phyloP scores from a whole-genome alignment of 2,329 filamentous ascomycete species.

The Ophiostoma fasciatum region DNA sequence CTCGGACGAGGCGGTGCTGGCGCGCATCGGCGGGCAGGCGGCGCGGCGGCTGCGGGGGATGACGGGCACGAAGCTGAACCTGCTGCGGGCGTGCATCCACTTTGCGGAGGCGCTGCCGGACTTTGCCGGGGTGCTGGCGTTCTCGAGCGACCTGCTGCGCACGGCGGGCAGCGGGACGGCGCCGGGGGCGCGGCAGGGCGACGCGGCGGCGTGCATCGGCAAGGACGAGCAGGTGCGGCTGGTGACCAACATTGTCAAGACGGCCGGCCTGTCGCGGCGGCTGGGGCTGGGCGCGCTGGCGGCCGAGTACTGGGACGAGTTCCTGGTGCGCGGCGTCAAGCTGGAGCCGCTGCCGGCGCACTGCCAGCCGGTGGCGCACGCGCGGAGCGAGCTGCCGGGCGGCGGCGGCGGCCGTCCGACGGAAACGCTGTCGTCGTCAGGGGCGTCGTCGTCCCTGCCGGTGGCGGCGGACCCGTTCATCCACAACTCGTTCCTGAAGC shows the following conservation, averaged over 20 bases:
- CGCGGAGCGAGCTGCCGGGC: constrained; percentile 37
- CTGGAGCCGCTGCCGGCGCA: constrained; percentile 47
- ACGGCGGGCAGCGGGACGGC: constrained; percentile 70
- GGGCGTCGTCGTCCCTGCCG: constrained; percentile 31
- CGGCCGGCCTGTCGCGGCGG: constrained; percentile 59
- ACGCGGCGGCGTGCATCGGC: constrained; percentile 54
- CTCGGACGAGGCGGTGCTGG: constrained; percentile 36
- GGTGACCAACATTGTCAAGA: constrained; percentile 75
- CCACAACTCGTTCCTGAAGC: constrained; percentile 82
- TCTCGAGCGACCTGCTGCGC: constrained; percentile 70
- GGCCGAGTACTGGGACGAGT: constrained; percentile 95
- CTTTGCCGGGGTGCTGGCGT: constrained; percentile 76
- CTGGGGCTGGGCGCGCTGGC: constrained; percentile 55
- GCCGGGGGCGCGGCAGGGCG: constrained; percentile 51
- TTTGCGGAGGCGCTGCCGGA: constrained; percentile 90
- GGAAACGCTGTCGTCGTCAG: constrained; percentile 14
- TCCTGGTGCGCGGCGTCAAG: constrained; percentile 65
- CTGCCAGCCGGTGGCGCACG: constrained; percentile 51
- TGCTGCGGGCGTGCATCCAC: constrained; percentile 79
- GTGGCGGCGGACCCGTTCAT: constrained; percentile 73
- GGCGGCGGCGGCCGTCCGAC: constrained; percentile 15
- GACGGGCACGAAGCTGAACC: constrained; percentile 65
- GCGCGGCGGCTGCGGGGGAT: constrained; percentile 59
- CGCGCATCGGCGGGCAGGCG: constrained; percentile 45
- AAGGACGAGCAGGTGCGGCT: constrained; percentile 75